Evolutionary conservation across 495 filamentous ascomycete species (phyloP).

Genomic region (Aspergillus ostianus): DNA sequence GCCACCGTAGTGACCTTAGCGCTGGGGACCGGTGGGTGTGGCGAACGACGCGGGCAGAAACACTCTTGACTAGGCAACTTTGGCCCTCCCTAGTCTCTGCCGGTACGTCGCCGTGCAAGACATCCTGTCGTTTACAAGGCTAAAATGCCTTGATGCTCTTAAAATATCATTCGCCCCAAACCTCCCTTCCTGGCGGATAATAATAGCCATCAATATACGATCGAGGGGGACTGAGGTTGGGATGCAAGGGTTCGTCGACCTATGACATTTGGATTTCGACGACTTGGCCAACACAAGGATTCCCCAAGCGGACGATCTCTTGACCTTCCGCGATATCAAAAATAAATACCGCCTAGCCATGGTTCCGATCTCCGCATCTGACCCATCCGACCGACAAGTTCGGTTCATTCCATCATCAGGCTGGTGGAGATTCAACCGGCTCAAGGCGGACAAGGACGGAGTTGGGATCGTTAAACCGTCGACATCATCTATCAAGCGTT

Average conservation of each 20-base stretch:
- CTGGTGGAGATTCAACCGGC: neutral
- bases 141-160: neutral
- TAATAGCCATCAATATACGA: constrained; percentile 1
- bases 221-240: neutral
- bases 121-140: neutral
- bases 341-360: neutral
- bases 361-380: constrained; percentile 11
- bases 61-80: neutral
- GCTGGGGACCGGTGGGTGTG: neutral
- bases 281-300: neutral
- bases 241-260: constrained; percentile 2
- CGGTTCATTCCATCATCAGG: neutral
- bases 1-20: neutral
- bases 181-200: neutral
- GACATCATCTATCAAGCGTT: neutral
- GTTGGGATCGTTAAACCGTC: neutral
- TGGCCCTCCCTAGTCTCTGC: neutral
- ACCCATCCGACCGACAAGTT: constrained; percentile 2
- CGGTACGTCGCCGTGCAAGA: neutral
- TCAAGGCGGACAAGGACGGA: neutral
- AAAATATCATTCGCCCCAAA: neutral
- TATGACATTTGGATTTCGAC: neutral
- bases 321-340: neutral
- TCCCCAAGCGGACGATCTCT: neutral
- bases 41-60: too few species aligned